Evolutionary conservation across 1,139 yeast species (phyloP).

Genomic region (Zhuliangozyma parablackwelliae): DNA sequence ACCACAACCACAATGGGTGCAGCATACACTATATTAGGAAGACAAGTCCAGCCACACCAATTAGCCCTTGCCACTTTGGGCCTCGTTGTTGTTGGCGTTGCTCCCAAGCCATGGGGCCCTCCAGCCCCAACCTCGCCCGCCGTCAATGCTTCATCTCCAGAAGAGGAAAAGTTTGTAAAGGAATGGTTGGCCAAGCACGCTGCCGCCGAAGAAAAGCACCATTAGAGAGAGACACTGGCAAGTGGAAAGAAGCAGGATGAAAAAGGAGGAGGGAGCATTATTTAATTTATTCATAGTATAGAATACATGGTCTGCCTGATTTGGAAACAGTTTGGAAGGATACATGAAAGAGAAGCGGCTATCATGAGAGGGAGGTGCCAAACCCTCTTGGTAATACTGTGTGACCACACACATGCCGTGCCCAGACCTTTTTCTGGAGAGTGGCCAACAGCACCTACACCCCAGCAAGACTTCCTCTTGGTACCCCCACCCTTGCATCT

Average conservation of each 20-base stretch:
- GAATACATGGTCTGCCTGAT: neutral
- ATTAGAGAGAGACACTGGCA: constrained; percentile 6
- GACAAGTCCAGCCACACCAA: constrained; percentile 68
- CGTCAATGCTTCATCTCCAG: constrained; percentile 74
- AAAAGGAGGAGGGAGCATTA: too few relatives aligned
- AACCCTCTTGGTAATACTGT: too few relatives aligned
- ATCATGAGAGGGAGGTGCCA: too few relatives aligned
- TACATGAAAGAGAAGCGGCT: too few relatives aligned
- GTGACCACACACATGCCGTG: too few relatives aligned
- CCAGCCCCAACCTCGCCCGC: constrained; percentile 59
- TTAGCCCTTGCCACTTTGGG: constrained; percentile 69
- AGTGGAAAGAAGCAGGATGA: too few relatives aligned
- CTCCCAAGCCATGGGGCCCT: constrained; percentile 72
- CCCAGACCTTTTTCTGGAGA: too few relatives aligned
- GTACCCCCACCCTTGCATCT: too few relatives aligned
- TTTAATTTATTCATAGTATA: too few relatives aligned
- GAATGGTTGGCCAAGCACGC: constrained; percentile 38
- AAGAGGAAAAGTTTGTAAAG: constrained; percentile 75
- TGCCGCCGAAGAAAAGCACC: constrained; percentile 31
- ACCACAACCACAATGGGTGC: constrained; percentile 54
- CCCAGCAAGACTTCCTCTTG: too few relatives aligned
- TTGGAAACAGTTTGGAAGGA: constrained; percentile 1
- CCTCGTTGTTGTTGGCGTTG: constrained; percentile 50
- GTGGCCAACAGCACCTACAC: too few relatives aligned
- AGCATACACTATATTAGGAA: constrained; percentile 75